Evolutionary conservation across 495 filamentous ascomycete genomes (phyloP).

Genomic region (Penicillium atrosanguineum): DNA sequence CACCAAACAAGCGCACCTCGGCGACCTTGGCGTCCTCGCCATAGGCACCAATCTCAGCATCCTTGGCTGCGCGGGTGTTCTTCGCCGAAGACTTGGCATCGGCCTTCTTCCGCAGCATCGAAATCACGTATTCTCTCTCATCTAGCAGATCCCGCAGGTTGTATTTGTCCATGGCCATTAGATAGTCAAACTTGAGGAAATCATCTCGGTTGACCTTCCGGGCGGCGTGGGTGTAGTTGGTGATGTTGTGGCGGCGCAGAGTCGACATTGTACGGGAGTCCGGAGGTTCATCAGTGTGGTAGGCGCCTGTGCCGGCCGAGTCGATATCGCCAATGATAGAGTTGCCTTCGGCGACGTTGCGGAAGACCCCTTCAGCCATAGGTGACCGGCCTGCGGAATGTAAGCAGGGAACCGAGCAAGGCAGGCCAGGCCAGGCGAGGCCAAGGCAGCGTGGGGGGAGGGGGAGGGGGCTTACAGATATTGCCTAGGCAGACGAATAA

Average conservation of each 20-base stretch:
- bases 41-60: constrained; percentile 31
- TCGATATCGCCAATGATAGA: constrained; percentile 70
- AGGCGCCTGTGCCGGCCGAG: constrained; percentile 85
- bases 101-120: constrained; percentile 40
- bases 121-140: constrained; percentile 50
- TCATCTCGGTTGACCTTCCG: constrained; percentile 69
- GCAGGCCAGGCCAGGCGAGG: neutral
- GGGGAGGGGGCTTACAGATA: constrained; percentile 62
- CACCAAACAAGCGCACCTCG: constrained; percentile 78
- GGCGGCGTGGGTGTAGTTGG: constrained; percentile 71
- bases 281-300: constrained; percentile 69
- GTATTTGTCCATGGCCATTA: constrained; percentile 90
- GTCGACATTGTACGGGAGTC: constrained; percentile 85
- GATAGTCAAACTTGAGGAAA: constrained; percentile 84
- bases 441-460: constrained; percentile 3
- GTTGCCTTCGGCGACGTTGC: constrained; percentile 57
- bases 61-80: constrained; percentile 25
- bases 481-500: constrained; percentile 97
- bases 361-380: constrained; percentile 95
- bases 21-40: constrained; percentile 36
- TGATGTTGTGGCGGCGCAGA: constrained; percentile 69
- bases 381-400: constrained; percentile 59
- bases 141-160: constrained; percentile 72
- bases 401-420: constrained; percentile 1
- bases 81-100: constrained; percentile 25